phyloP scores from a whole-genome alignment of 2,329 filamentous ascomycete genomes.

The Stromatinia cepivora region DNA sequence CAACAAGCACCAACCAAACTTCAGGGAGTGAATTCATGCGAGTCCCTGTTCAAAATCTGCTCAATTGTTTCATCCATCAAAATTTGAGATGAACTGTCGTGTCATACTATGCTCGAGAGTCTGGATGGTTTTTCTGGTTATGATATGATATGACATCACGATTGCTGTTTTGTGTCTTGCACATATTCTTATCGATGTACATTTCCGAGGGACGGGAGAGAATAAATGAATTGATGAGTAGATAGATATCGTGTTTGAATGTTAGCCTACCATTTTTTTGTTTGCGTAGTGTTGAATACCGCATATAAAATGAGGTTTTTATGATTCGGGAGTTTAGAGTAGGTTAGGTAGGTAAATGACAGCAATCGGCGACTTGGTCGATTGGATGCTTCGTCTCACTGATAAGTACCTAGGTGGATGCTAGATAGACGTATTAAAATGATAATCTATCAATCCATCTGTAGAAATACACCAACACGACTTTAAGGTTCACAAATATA shows the following conservation, averaged over 20 bases:
- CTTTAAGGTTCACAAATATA: not conserved
- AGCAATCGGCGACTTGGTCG: not conserved
- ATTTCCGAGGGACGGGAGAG: not conserved
- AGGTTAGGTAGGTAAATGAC: not conserved
- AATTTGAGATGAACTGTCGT: slow-evolving; percentile 5
- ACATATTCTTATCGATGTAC: not conserved
- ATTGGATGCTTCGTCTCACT: not conserved
- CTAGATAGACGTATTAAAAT: not conserved
- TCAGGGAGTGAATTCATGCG: slow-evolving; percentile 1
- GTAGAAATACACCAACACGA: not conserved
- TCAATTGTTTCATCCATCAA: not conserved
- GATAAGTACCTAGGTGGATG: not conserved
- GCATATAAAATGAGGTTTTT: not conserved
- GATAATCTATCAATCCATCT: not conserved
- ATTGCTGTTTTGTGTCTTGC: not conserved
- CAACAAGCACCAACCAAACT: not conserved
- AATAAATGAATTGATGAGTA: not conserved
- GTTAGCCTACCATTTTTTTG: not conserved
- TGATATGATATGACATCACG: not conserved
- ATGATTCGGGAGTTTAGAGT: not conserved
- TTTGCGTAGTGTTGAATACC: not conserved
- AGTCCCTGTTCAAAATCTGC: not conserved
- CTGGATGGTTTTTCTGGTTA: not conserved
- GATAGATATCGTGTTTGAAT: not conserved
- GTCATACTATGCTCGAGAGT: not conserved